phyloP scores from a whole-genome alignment of 306 rosid genomes.

The Citrullus amarus region DNA sequence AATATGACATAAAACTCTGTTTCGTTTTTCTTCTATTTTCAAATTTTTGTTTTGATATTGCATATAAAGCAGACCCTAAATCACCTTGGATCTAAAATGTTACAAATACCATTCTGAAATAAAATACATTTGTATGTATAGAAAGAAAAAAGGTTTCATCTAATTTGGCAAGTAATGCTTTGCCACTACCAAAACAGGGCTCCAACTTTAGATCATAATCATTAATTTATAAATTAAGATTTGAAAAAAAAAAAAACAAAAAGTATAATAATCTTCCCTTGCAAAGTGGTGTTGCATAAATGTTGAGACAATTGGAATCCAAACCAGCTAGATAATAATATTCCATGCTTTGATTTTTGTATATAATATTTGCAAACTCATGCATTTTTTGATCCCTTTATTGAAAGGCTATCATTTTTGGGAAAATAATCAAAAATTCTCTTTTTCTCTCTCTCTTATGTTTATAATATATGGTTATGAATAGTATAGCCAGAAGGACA shows the following conservation, averaged over 20 bases:
- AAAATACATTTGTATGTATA: too few relatives aligned
- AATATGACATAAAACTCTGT: too few relatives aligned
- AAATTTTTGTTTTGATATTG: too few relatives aligned
- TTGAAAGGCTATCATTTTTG: neutral
- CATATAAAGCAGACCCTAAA: too few relatives aligned
- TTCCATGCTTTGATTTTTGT: neutral
- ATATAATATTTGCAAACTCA: neutral
- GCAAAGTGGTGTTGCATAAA: conserved; percentile 1
- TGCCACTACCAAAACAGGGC: neutral
- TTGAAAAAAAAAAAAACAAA: neutral
- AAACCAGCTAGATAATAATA: neutral
- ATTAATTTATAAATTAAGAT: neutral
- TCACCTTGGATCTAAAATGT: too few relatives aligned
- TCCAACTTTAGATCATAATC: neutral
- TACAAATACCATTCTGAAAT: too few relatives aligned
- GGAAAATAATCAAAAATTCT: neutral
- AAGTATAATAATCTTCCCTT: neutral
- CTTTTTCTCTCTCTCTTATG: neutral
- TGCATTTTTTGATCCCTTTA: too few relatives aligned
- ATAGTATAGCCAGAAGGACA: neutral
- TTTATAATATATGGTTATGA: neutral
- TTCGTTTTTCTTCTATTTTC: too few relatives aligned
- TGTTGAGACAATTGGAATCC: neutral
- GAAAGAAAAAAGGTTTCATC: too few relatives aligned
- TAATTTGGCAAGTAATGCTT: neutral